phyloP scores from a whole-genome alignment of 192 early-diverging fungal species.

The Jimgerdemannia lactiflua region DNA sequence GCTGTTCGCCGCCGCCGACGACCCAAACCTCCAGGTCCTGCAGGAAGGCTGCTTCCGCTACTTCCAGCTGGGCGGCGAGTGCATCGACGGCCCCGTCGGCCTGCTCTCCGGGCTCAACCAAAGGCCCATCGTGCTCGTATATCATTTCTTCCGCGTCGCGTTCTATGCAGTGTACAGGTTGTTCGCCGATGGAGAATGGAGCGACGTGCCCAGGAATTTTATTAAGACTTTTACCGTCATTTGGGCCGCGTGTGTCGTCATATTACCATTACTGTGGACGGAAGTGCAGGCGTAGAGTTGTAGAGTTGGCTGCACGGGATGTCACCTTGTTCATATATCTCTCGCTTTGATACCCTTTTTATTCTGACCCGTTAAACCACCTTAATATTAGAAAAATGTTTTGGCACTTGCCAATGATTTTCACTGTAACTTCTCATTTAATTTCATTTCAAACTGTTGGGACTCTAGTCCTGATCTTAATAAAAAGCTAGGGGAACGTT shows the following conservation, averaged over 20 bases:
- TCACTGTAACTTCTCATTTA: no score
- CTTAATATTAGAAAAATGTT: no score
- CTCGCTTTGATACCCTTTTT: no score
- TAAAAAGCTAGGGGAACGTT: no score
- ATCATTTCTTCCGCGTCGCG: slow-evolving; percentile 94
- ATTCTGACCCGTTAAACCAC: no score
- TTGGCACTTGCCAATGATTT: no score
- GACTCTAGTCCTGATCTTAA: no score
- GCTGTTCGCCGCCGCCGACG: slow-evolving; percentile 82
- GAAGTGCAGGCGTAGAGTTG: slow-evolving; percentile 11
- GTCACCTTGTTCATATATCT: no score
- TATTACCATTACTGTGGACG: slow-evolving; percentile 39
- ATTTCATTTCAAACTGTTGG: no score
- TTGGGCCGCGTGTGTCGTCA: slow-evolving; percentile 48
- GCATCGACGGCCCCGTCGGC: slow-evolving; percentile 77
- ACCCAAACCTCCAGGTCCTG: slow-evolving; percentile 68
- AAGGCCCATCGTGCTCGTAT: slow-evolving; percentile 71
- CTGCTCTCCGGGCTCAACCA: slow-evolving; percentile 82
- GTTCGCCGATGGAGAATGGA: slow-evolving; percentile 47
- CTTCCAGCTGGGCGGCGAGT: slow-evolving; percentile 79
- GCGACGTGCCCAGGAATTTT: slow-evolving; percentile 40
- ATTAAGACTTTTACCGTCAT: slow-evolving; percentile 47
- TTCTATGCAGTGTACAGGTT: slow-evolving; percentile 58
- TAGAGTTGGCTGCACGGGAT: background rate
- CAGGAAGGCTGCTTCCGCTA: slow-evolving; percentile 89